Evolutionary conservation across 495 filamentous ascomycete species (phyloP), one percentile per base, ranked within the genome.

Genomic region (Immersiella caudata): DNA sequence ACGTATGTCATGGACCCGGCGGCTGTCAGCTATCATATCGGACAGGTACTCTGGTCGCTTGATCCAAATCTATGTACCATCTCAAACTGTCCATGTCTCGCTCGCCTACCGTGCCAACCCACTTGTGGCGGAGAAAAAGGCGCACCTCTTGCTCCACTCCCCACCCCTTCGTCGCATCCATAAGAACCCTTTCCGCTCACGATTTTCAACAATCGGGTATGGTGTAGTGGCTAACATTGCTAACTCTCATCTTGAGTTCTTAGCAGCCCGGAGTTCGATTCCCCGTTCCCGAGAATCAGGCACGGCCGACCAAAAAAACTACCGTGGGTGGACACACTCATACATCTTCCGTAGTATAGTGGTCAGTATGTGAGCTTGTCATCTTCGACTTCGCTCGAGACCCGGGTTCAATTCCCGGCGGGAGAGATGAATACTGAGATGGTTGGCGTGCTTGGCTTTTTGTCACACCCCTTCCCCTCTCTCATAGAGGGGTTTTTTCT

Each of bases 221-320:
- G 56, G 56, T 59, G 56, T 59, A 59, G 56, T 27, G 59, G 59
- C 52, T 62, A 62, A 46, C 35, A 49, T 46, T 16, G 59, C 29
- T 62, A 33, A 62, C 29, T 40, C 35, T 62, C 59, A 62, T 6
- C 40, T 29, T 26, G 52, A 55, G 20, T n/a, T 4, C 56, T 59
- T 25, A 59, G 56, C 27, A 59, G 56, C 56, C 56, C 56, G 56
- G 56, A 25, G 56, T 59, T 59, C 56, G 56, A 59, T 27, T 59
- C 56, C 56, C 56, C 56, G 56, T 59, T 26, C 26, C 56, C 56
- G 56, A 59, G 56, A 33, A 26, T 18, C 40, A 46, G 40, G 40
- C 40, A 18, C 40, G 11, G 16, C 40, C 40, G 40, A 12, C 40
- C 29, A 33, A 33, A 33, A 33, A 46, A 6, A 5, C 40, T 46